These are phyloP conservation scores for Lactarius trivialis DNA, from an alignment of 768 basidiomycete genomes.

Conservation along the genomic window DNA sequence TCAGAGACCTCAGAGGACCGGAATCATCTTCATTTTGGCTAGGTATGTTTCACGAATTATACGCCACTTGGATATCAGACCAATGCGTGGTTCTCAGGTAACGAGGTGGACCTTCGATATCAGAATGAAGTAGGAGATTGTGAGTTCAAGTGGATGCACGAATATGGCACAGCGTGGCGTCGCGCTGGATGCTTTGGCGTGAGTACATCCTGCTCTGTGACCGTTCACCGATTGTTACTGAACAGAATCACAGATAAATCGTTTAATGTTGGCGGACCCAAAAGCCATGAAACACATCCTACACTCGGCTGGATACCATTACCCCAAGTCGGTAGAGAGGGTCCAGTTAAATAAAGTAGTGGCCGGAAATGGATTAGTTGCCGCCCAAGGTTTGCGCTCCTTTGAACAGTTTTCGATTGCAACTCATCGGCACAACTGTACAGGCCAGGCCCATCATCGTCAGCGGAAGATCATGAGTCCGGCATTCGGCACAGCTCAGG, in stretches of 20 bases:
- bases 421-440: not conserved
- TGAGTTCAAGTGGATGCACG: constrained; percentile 18
- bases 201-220: not conserved
- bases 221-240: too few relatives aligned
- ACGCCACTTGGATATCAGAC: not conserved
- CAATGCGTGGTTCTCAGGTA: not conserved
- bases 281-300: too few relatives aligned
- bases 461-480: too few relatives aligned
- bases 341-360: constrained; percentile 17
- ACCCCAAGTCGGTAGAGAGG: too few relatives aligned
- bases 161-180: constrained; percentile 25
- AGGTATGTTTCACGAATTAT: not conserved
- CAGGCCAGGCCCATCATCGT: too few relatives aligned
- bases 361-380: constrained; percentile 23
- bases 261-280: too few relatives aligned
- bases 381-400: constrained; percentile 18
- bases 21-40: too few relatives aligned
- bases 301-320: too few relatives aligned
- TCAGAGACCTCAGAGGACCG: too few relatives aligned
- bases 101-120: not conserved
- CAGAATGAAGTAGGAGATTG: constrained; percentile 24
- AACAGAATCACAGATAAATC: too few relatives aligned
- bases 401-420: not conserved
- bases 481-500: too few relatives aligned
- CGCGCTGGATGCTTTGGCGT: constrained; percentile 24